Evolutionary conservation across 1,139 yeast genomes (phyloP).

Genomic region (Saccharomyces hybrid): DNA sequence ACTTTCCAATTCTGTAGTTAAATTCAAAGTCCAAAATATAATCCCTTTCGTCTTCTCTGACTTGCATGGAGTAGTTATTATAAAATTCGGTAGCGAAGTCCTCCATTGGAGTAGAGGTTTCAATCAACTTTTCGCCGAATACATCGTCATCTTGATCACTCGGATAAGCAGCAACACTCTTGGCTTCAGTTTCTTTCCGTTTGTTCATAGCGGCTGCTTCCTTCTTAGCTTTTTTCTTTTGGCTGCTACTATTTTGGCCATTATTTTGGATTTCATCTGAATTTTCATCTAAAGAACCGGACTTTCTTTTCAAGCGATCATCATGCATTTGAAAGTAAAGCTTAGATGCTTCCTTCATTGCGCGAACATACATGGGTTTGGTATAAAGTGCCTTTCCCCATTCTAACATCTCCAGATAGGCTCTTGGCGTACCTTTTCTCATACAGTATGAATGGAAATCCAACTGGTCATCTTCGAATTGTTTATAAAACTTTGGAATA

Average conservation of each 20-base stretch:
- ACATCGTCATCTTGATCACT: constrained; percentile 37
- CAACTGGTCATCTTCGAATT: constrained; percentile 73
- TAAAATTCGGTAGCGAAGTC: constrained; percentile 35
- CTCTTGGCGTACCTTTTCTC: constrained; percentile 84
- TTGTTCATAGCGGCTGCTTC: constrained; percentile 34
- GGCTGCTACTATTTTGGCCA: constrained; percentile 7
- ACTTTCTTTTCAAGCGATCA: constrained; percentile 20
- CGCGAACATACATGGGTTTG: constrained; percentile 64
- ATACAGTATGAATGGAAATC: constrained; percentile 93
- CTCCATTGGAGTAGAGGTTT: constrained; percentile 35
- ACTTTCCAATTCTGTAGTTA: constrained; percentile 38
- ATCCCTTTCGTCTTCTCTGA: constrained; percentile 29
- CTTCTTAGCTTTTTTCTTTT: constrained; percentile 35
- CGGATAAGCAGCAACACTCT: constrained; percentile 31
- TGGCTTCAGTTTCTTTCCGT: constrained; percentile 34
- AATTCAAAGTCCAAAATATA: constrained; percentile 39
- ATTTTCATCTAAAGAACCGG: constrained; percentile 26
- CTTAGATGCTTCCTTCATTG: constrained; percentile 55
- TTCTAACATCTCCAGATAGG: constrained; percentile 61
- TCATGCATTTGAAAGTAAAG: constrained; percentile 45
- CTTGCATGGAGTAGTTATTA: constrained; percentile 32
- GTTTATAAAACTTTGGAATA: constrained; percentile 58
- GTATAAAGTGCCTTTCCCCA: constrained; percentile 77
- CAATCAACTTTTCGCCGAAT: constrained; percentile 35
- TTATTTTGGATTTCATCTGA: constrained; percentile 1